Evolutionary conservation across 2,329 filamentous ascomycete genomes (phyloP), one percentile per base, ranked within the genome.

Genomic region (Paecilomyces variotii): DNA sequence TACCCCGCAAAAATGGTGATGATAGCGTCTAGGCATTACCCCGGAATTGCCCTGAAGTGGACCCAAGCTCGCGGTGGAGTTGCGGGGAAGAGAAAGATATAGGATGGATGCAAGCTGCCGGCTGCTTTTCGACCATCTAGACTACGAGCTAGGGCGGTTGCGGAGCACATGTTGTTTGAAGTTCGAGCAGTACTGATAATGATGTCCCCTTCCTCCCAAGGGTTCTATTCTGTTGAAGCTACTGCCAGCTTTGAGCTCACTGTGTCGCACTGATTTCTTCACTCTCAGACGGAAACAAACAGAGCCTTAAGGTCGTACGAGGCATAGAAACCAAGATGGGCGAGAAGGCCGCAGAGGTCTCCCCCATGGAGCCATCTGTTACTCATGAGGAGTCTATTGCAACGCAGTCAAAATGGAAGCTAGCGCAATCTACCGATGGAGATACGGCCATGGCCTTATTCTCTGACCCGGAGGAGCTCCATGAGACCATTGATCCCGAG

Each of bases 381-480:
- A 57, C 58, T 2, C 71, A 75, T 32, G 59, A 65, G 1, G 73
- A 74, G 57, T 67, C 61, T n/a, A 61, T 50, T n/a, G 55, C 64
- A 50, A 54, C 57, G 11, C 58, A 60, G 6, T 59, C 61, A n/a
- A 66, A 65, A 62, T 72, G 67, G 65, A 70, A 70, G 27, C 59
- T 65, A 5, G 63, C 65, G 28, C 67, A 70, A 50, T 60, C 66
- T 3, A 64, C 63, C 24, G 76, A 79, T 58, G 78, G 77, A 45
- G 80, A 84, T 64, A 77, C 78, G 0, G 81, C 82, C 2, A 75
- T 81, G 69, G 74, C 76, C 2, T 70, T 84, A 4, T 83, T 84
- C 64, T 68, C 70, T 53, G 74, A 79, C 28, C 71, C 76, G 1
- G 74, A 79, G 53, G 79, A 82, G 50, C 69, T 80, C 1, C 71